phyloP scores from a whole-genome alignment of 495 filamentous ascomycete species.

The Polyplosphaeria fusca region DNA sequence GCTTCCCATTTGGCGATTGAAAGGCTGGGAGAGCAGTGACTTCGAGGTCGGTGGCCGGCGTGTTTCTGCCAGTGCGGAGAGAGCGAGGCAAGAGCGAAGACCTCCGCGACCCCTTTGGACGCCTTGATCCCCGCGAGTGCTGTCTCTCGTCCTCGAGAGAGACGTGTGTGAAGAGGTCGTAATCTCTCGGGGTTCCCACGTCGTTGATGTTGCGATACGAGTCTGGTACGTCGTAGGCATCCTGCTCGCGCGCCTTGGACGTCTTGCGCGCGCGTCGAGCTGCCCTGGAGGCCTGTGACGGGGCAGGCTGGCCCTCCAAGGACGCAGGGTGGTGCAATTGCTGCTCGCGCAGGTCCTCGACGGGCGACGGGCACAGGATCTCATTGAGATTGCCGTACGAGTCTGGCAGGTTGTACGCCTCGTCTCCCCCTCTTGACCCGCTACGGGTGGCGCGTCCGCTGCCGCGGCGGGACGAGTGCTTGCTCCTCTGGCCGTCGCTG shows the following conservation, averaged over 20 bases:
- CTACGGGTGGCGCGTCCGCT: not conserved
- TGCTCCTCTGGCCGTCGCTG: not conserved
- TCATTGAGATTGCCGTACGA: conserved; percentile 27
- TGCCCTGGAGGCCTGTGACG: not conserved
- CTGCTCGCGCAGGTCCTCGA: conserved; percentile 23
- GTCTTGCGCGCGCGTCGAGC: too few relatives aligned
- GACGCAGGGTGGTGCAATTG: conserved; percentile 5
- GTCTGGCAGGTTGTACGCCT: conserved; percentile 23
- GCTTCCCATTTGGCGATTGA: too few relatives aligned
- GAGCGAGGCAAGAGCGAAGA: conserved; percentile 2
- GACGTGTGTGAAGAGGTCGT: conserved; percentile 2
- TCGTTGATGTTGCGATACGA: conserved; percentile 27
- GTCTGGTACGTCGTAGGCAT: conserved; percentile 22
- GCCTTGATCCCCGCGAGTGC: not conserved
- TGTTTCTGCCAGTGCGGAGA: conserved; percentile 2
- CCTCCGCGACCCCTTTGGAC: conserved; percentile 4
- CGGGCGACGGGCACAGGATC: conserved; percentile 17
- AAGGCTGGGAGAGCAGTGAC: conserved; percentile 25
- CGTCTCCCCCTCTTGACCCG: conserved; percentile 14
- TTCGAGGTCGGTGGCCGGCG: conserved; percentile 8
- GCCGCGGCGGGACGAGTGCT: not conserved
- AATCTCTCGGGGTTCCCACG: conserved; percentile 22
- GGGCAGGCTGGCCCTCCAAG: conserved; percentile 13
- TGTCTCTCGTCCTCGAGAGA: conserved; percentile 17
- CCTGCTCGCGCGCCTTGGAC: conserved; percentile 4